Conservation (phyloP, 2,329 filamentous ascomycete species). For the Blastomyces percursus region DNA sequence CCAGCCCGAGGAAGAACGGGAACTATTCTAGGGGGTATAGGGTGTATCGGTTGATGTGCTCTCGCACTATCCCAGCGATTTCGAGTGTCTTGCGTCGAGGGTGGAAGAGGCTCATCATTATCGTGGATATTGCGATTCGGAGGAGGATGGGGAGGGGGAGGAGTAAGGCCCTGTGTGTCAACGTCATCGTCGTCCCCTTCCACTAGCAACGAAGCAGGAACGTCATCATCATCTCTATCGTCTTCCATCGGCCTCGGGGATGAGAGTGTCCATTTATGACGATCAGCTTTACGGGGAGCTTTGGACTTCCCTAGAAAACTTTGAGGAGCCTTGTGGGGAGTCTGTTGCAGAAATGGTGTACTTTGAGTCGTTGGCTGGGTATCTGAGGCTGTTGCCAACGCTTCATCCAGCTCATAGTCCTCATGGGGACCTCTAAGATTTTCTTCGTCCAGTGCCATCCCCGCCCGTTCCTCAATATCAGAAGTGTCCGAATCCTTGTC, state of each 20-base stretch:
- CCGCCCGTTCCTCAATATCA: constrained; percentile 37
- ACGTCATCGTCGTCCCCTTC: constrained; percentile 40
- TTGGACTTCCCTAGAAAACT: constrained; percentile 12
- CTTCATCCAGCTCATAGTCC: constrained; percentile 47
- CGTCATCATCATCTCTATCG: constrained; percentile 31
- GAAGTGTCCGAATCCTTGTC: constrained; percentile 28
- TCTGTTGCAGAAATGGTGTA: constrained; percentile 28
- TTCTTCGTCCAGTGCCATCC: constrained; percentile 40
- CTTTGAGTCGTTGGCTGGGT: constrained; percentile 40
- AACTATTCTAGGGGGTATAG: constrained; percentile 9
- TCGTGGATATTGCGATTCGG: constrained; percentile 11
- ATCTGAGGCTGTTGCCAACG: constrained; percentile 38
- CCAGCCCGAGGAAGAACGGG: background rate
- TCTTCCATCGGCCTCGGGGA: constrained; percentile 18
- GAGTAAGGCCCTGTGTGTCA: constrained; percentile 29
- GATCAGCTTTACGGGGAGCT: constrained; percentile 1
- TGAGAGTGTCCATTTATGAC: constrained; percentile 23
- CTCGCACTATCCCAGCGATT: constrained; percentile 43
- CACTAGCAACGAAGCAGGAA: constrained; percentile 52
- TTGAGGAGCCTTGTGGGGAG: constrained; percentile 17
- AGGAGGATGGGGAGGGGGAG: constrained; percentile 21
- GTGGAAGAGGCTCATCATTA: constrained; percentile 22
- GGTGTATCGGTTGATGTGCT: constrained; percentile 32
- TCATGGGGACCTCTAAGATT: constrained; percentile 42
- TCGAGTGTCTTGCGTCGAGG: constrained; percentile 30